Conservation (phyloP, 2,329 filamentous ascomycete species). For the Colletotrichum sp. region DNA sequence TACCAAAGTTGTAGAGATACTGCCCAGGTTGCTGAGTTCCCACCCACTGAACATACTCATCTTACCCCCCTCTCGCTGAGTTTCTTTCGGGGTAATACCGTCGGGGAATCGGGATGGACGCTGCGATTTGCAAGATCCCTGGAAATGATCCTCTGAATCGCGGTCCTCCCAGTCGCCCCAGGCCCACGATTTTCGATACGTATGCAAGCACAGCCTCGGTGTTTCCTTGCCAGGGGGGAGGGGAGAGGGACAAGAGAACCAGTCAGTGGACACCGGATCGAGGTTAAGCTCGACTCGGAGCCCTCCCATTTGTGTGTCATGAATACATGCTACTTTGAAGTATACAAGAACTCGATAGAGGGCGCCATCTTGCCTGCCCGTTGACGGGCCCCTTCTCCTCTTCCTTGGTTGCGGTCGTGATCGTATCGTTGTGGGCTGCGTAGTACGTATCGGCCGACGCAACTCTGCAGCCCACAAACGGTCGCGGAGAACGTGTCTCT, state of each 20-base stretch:
- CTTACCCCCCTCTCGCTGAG: neutral
- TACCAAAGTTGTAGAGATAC: neutral
- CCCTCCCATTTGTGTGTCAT: conserved; percentile 4
- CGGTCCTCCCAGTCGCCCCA: neutral
- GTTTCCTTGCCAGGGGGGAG: neutral
- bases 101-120: conserved; percentile 15
- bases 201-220: conserved; percentile 19
- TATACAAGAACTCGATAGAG: neutral
- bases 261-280: neutral
- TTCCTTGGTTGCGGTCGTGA: neutral
- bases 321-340: neutral
- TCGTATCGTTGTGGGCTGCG: neutral
- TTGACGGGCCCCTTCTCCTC: neutral
- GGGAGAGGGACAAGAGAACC: neutral
- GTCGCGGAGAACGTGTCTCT: conserved; percentile 12
- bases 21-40: neutral
- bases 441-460: conserved; percentile 4
- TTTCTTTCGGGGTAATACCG: conserved; percentile 3
- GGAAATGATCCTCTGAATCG: conserved; percentile 22
- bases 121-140: conserved; percentile 23
- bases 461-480: neutral
- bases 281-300: conserved; percentile 19
- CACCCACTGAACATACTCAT: neutral
- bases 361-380: neutral
- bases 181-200: conserved; percentile 13